Evolutionary conservation across 148 eudicot species (phyloP), one percentile per base, ranked within the genome.

Genomic region (Camellia japonica): DNA sequence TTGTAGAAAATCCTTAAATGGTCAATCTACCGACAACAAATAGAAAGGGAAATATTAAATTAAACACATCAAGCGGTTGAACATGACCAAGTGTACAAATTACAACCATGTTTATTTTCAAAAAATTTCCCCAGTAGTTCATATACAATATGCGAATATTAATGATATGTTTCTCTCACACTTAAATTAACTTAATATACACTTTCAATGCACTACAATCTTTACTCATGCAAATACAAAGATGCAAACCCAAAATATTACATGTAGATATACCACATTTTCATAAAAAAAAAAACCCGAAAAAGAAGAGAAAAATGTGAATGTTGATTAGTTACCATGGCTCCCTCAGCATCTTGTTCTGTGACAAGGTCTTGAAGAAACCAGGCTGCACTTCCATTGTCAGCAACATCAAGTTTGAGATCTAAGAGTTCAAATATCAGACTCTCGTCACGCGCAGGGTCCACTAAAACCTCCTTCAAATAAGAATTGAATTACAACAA

Each of bases 331-430:
- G 71, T 75, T 80, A 96, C 98, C 91, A 82, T 83, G 49, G 86
- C 85, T 47, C 90, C 93, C 71, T 92, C 95, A 18, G 97, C 95
- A 68, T 92, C 95, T 85, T 96, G 98, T 87, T 93, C 99, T 58
- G 74, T 77, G 70, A 91, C 99, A 80, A 96, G 92, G 84, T 96
- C 99, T 85, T 89, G 93, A 81, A 96, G 93, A 84, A 96, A 96
- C 99, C 99, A 96, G 4, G 87, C 83, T 59, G 97, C 99, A 85
- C 98, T 93, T 49, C 85, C 90, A 69, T 88, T 86, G 81, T 96
- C 99, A 64, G 85, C 82, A 46, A 96, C 99, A 59, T 93, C 98
- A 63, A 65, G 47, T 80, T 93, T 96, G 84, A 89, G 80, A 69
- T 96, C 99, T 66, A 93, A 80, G 15, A 96, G 83, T 82, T 93